Percentiles rank a stretch among this genome's conserved stretches.
Evolutionary conservation across 2,329 filamentous ascomycete genomes (phyloP).

Genomic region (Curvularia sp.): DNA sequence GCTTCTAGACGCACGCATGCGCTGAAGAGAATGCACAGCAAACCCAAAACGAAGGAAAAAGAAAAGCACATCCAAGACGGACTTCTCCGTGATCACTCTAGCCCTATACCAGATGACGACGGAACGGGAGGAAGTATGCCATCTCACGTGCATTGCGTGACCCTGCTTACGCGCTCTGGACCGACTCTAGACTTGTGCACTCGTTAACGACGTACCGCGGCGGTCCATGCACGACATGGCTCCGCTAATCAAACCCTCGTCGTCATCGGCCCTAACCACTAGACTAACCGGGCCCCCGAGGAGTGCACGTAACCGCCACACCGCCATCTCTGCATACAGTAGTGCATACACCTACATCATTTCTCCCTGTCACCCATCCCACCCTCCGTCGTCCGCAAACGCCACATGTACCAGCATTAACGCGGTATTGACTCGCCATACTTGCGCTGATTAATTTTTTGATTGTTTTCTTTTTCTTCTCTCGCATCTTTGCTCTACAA

Average conservation of each 20-base stretch:
- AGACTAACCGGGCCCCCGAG: conserved; percentile 30
- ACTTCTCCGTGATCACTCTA: conserved; percentile 2
- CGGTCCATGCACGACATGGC: conserved; percentile 22
- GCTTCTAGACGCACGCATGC: background rate
- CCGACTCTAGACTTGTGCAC: conserved; percentile 3
- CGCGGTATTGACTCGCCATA: conserved; percentile 11
- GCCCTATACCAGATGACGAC: conserved; percentile 8
- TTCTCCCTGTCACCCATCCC: background rate
- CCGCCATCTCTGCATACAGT: conserved; percentile 28
- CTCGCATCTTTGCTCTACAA: background rate
- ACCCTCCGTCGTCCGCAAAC: conserved; percentile 3
- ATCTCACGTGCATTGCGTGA: conserved; percentile 3
- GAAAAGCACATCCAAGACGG: background rate
- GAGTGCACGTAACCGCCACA: conserved; percentile 27
- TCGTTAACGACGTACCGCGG: conserved; percentile 13
- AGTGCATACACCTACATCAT: background rate
- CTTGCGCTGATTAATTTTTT: background rate
- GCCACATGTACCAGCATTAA: conserved; percentile 11
- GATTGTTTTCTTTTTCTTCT: background rate
- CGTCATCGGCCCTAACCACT: conserved; percentile 19
- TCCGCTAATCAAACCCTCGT: conserved; percentile 17
- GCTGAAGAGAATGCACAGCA: background rate
- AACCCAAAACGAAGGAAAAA: background rate
- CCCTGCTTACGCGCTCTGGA: conserved; percentile 8
- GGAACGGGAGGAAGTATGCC: conserved; percentile 4